Conservation (phyloP, 2,329 filamentous ascomycete genomes). For the Nemania sp. region DNA sequence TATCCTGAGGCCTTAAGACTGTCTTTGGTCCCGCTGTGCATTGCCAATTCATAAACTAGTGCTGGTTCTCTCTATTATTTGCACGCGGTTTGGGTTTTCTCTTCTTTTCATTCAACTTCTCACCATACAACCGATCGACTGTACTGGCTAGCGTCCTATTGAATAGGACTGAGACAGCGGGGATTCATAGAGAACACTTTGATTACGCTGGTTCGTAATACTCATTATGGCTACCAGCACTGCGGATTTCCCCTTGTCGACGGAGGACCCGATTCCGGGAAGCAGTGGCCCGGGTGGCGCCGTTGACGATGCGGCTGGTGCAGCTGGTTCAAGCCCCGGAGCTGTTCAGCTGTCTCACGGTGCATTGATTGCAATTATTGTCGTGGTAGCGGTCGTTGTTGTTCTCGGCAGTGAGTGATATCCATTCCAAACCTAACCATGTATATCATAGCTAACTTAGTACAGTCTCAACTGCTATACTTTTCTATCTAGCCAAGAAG, state of each 20-base stretch:
- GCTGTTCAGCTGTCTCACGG: constrained; percentile 74
- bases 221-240: constrained; percentile 32
- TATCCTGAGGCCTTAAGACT: constrained; percentile 30
- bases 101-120: constrained; percentile 11
- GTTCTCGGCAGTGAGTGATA: constrained; percentile 74
- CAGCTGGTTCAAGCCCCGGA: constrained; percentile 70
- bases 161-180: background rate
- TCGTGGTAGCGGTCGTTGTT: constrained; percentile 75
- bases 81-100: constrained; percentile 6
- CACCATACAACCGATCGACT: constrained; percentile 13
- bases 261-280: constrained; percentile 30
- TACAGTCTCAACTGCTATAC: constrained; percentile 71
- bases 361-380: constrained; percentile 78
- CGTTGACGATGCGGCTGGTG: constrained; percentile 70
- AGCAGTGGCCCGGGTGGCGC: constrained; percentile 52
- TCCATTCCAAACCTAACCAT: background rate
- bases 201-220: constrained; percentile 27
- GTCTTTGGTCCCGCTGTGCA: constrained; percentile 22
- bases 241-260: constrained; percentile 34
- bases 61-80: constrained; percentile 16
- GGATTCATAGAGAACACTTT: background rate
- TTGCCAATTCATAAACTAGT: constrained; percentile 26
- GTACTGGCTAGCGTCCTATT: constrained; percentile 5
- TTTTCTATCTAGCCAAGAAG: constrained; percentile 87
- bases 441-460: constrained; percentile 38